Base-by-base conservation (phyloP, 768 basidiomycete species). In the Termitomyces sp. region DNA sequence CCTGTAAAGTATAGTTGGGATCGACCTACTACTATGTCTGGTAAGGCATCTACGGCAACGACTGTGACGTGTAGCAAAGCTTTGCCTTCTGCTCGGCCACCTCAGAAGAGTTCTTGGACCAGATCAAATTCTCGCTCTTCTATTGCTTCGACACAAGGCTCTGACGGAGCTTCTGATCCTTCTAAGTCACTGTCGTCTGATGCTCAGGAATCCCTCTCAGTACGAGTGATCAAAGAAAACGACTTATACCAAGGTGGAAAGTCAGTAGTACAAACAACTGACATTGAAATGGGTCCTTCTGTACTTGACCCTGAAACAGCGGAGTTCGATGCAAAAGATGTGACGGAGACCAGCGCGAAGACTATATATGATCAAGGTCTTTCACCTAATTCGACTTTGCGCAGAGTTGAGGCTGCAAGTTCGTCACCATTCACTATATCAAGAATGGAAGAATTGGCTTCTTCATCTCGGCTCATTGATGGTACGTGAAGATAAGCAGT, bases 41-140 rank as follows among this genome's bases (percentile, higher is more conserved):
- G 32, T 40, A 54, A 28, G 24, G 30, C 20, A 35, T 57, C 58
- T 47, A 40, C 24, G 14, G 11, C 43, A 35, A 56, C 43, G 28
- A 18, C 47, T 54, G 18, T 36, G 36, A 40, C 36, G 44, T 48
- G 38, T 57, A 48, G 56, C 43, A 52, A 55, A 46, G 47, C 52
- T 36, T 47, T 65, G 24, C 38, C 53, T 49, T 67, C 66, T 57
- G 65, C 61, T 45, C 71, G 71, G 44, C 68, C 64, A 43, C 65
- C 66, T 47, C 66, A 65, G 54, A 71, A 74, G 62, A 73, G 69
- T 49, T 58, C 67, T 51, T 71, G 71, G 65, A 76, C 77, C 52
- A 74, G 79, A 62, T 80, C 80, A 41, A 70, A 72, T 38, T 84
- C 83, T 60, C 79, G 79, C 49, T 85, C 84, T 14, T 83, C 82